Base-by-base conservation (phyloP, 2,329 filamentous ascomycete genomes). In the Phymatotrichopsis omnivora region DNA sequence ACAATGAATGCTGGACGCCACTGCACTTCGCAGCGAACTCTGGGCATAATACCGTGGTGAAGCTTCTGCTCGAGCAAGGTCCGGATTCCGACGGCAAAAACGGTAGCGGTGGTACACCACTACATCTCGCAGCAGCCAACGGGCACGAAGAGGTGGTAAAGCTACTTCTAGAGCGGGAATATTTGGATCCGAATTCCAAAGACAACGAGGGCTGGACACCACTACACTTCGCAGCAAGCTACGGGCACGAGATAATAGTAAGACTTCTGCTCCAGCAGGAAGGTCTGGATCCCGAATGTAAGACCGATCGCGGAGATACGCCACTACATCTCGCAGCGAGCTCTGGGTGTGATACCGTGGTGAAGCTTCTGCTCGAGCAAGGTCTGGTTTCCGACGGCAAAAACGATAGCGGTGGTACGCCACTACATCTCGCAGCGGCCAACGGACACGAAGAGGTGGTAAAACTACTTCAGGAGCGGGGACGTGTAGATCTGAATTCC, bases 371-470 rank as follows among this genome's bases (percentile, higher is more conserved):
- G 14, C 23, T 55, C 19, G 31, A 39, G 22, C 30, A 39, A n/a
- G 51, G 29, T 19, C 40, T 50, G 32, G 23, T 42, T 37, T 27
- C 19, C 31, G 52, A 56, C 45, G 53, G 46, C 31, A 59, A 51
- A 44, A 46, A 40, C 37, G 37, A 25, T 34, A 20, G 22, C 32
- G 40, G 27, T 25, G 54, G 33, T n/a, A 58, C 41, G 37, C 55
- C 52, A 16, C 47, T 57, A 37, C 54, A 50, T 39, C 52, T 54
- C 34, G 58, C 57, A 32, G 32, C 51, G 17, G 29, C 29, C 1
- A 30, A 33, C 3, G 56, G 55, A 22, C 42, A 56, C 24, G 42
- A 47, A 37, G 42, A 35, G 19, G 45, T 53, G 24, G 49, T 55
- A 29, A 27, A 41, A 27, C 27, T 54, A 22, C 45, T 57, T 23